These are phyloP conservation scores for Cyberlindnera petersonii DNA, from an alignment of 805 yeast species.

Conservation along the genomic window DNA sequence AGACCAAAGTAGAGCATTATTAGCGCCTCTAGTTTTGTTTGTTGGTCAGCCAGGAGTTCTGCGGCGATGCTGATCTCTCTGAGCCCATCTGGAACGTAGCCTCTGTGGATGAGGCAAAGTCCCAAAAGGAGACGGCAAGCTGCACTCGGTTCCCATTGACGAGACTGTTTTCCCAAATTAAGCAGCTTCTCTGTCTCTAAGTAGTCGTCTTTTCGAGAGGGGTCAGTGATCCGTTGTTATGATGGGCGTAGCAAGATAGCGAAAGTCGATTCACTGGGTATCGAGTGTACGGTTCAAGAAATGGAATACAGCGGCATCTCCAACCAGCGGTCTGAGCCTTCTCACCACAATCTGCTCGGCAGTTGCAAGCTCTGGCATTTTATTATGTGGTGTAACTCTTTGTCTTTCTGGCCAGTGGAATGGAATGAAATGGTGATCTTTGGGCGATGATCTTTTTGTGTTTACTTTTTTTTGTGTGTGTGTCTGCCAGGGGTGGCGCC, in stretches of 20 bases:
- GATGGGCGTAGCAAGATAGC: neutral
- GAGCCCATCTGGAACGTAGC: conserved; percentile 7
- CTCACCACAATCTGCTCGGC: neutral
- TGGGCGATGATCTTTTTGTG: too few relatives aligned
- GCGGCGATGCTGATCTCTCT: conserved; percentile 12
- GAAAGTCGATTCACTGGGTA: conserved; percentile 1
- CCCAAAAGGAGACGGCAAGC: conserved; percentile 8
- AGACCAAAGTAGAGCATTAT: conserved; percentile 7
- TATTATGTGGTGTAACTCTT: too few relatives aligned
- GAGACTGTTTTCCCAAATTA: neutral
- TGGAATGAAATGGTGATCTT: too few relatives aligned
- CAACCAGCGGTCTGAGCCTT: conserved; percentile 5
- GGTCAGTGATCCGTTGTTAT: conserved; percentile 1
- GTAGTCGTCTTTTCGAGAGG: conserved; percentile 6
- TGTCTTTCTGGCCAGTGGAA: too few relatives aligned
- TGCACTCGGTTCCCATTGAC: neutral
- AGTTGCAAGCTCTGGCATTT: too few relatives aligned
- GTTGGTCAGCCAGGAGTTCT: neutral
- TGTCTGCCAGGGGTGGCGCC: too few relatives aligned
- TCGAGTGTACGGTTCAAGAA: conserved; percentile 9
- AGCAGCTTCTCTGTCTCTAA: conserved; percentile 8
- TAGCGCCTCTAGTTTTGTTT: neutral
- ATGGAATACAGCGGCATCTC: conserved; percentile 3
- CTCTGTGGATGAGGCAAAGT: conserved; percentile 13
- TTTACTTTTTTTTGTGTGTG: too few relatives aligned